phyloP scores from a whole-genome alignment of 208 protist species.

The Leptomonas seymouri region DNA sequence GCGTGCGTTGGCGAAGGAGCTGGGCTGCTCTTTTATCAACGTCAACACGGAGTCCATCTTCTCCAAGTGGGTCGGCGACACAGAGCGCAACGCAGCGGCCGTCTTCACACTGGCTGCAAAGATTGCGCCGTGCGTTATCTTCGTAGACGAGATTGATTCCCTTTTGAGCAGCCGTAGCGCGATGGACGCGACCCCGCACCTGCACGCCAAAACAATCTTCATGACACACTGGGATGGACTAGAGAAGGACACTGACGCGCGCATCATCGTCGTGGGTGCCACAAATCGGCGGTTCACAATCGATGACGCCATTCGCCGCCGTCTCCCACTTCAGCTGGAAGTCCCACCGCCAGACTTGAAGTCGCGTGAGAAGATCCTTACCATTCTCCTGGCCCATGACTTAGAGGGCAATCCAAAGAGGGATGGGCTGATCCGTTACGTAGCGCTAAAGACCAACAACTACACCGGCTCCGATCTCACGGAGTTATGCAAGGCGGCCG shows the following conservation, averaged over 20 bases:
- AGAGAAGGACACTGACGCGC: conserved; percentile 28
- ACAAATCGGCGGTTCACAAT: conserved; percentile 92
- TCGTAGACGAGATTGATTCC: conserved; percentile 93
- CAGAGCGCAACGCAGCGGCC: conserved; percentile 95
- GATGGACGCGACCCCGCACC: conserved; percentile 66
- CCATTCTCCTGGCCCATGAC: conserved; percentile 72
- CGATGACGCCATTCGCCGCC: conserved; percentile 91
- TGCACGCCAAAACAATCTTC: conserved; percentile 91
- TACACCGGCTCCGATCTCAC: conserved; percentile 94
- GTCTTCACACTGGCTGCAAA: conserved; percentile 88
- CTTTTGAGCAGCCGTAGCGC: conserved; percentile 84
- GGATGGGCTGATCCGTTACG: conserved; percentile 62
- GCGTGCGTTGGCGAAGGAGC: conserved; percentile 98
- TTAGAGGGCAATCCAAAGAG: conserved; percentile 48
- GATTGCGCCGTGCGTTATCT: conserved; percentile 88
- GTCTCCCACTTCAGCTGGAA: conserved; percentile 88
- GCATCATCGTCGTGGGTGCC: conserved; percentile 89
- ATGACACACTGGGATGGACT: conserved; percentile 93
- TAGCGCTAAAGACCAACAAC: conserved; percentile 77
- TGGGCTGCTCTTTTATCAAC: conserved; percentile 99
- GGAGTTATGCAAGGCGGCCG: conserved; percentile 92
- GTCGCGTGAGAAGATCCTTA: conserved; percentile 75
- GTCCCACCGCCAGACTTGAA: conserved; percentile 68
- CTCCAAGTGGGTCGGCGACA: conserved; percentile 95
- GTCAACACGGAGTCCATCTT: conserved; percentile 93